phyloP scores from a whole-genome alignment of 805 yeast species.

The Citeromyces matritensis region DNA sequence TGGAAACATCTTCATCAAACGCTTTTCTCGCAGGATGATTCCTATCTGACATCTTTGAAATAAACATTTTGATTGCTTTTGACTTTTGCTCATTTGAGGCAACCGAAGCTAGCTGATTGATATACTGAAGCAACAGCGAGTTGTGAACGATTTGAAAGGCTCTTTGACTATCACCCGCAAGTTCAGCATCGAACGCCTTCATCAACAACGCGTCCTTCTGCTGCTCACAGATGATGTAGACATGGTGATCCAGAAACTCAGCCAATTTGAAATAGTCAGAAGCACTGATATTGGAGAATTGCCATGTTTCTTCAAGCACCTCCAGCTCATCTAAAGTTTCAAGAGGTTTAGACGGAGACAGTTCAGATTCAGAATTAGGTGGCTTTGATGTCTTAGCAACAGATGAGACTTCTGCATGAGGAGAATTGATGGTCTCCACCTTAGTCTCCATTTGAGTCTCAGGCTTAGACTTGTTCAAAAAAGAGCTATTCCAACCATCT shows the following conservation, averaged over 20 bases:
- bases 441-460: constrained; percentile 4
- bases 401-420: background rate
- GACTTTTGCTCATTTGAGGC: constrained; percentile 8
- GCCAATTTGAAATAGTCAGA: constrained; percentile 34
- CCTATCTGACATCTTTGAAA: constrained; percentile 39
- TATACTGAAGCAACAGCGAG: constrained; percentile 64
- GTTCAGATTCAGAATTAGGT: constrained; percentile 2
- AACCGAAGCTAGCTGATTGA: constrained; percentile 11
- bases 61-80: constrained; percentile 46
- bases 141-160: constrained; percentile 67
- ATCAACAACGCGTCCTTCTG: constrained; percentile 88
- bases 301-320: constrained; percentile 46
- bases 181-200: constrained; percentile 79
- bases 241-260: constrained; percentile 37
- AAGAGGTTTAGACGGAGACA: constrained; percentile 15
- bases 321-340: constrained; percentile 30
- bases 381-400: background rate
- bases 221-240: constrained; percentile 58
- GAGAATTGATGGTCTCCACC: constrained; percentile 1
- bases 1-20: constrained; percentile 57
- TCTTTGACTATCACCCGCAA: constrained; percentile 35
- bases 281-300: constrained; percentile 43
- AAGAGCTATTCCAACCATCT: constrained; percentile 82
- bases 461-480: constrained; percentile 44
- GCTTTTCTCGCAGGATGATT: constrained; percentile 52